Percentiles rank a stretch among this genome's conserved stretches.
These are phyloP conservation scores for Oryza nivara DNA, from an alignment of 176 grass and related monocot species.

Conservation along the genomic window DNA sequence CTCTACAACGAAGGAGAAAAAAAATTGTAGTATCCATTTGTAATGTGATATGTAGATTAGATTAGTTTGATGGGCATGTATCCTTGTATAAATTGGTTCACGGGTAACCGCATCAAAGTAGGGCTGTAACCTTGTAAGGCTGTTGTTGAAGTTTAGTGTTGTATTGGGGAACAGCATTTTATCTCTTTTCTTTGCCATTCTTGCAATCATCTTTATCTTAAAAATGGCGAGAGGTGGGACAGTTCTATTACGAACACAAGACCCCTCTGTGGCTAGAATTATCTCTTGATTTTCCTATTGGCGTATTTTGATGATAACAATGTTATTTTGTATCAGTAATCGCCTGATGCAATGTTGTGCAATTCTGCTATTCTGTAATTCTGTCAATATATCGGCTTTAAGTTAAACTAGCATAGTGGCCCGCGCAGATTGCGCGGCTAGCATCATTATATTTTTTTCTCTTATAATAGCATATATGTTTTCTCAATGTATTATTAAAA, in stretches of 20 bases:
- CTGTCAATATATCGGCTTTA: neutral
- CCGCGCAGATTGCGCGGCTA: too few species aligned
- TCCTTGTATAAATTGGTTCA: slow-evolving; percentile 40
- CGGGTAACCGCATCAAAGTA: slow-evolving; percentile 32
- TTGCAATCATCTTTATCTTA: neutral
- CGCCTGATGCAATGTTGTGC: neutral
- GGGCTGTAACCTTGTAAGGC: slow-evolving; percentile 38
- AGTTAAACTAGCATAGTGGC: too few species aligned
- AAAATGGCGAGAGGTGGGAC: neutral
- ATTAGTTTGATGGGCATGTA: slow-evolving; percentile 29
- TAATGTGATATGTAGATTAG: slow-evolving; percentile 39
- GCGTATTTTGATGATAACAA: neutral
- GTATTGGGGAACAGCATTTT: neutral
- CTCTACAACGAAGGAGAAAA: neutral
- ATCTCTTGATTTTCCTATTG: neutral
- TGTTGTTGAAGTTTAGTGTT: slow-evolving; percentile 43
- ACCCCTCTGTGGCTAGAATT: neutral
- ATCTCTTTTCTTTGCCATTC: neutral
- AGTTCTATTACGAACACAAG: neutral
- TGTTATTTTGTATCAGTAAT: neutral
- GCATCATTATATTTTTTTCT: too few species aligned
- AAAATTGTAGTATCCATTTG: slow-evolving; percentile 35
- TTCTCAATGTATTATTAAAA: too few species aligned
- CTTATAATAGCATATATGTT: too few species aligned
- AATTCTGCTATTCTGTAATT: neutral